Base-by-base conservation (phyloP, 768 basidiomycete genomes). In the Russula sp. region DNA sequence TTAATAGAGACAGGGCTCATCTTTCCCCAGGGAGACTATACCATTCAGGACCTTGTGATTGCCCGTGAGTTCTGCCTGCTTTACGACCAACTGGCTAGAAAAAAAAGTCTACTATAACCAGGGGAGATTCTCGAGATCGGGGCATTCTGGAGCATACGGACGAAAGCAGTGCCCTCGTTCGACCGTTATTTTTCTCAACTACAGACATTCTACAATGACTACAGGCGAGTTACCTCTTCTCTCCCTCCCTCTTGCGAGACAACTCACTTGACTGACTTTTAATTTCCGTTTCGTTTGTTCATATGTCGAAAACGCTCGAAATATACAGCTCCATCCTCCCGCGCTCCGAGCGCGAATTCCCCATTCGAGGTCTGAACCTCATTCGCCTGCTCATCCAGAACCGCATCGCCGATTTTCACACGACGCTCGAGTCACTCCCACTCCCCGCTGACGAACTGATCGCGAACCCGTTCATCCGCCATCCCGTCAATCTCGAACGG, bases 371-470 rank as follows among this genome's bases (percentile, higher is more conserved):
- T 7, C 85, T 99, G 38, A 88, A 96, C 71, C 90, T 99, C 73
- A 93, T 98, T 70, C 88, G 91, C 49, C 84, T 98, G 61, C 85
- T 99, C 69, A 93, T 92, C 9, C 91, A 93, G 72, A 97, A 97
- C 74, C 87, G 93, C 70, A 96, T 98, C 67, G 94, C 96, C 38
- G 92, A 96, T 73, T 98, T 98, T 77, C 96, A 99, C 74, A 97
- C 94, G 22, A 87, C 93, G 13, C 83, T 99, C 51, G 96, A 99
- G 73, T 90, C 91, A 41, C 82, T 99, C 35, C 86, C 86, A 2
- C 71, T 84, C 39, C 81, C 83, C 45, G 83, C 88, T 0, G 86
- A 87, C 65, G 80, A 80, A 48, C 84, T 87, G 63, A 75, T 78
- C 35, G 78, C 83, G 36, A 89, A 88, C 71, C 82, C 84, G 7